Base-by-base conservation (phyloP, 345 rosid species). In the Euclidium syriacum region DNA sequence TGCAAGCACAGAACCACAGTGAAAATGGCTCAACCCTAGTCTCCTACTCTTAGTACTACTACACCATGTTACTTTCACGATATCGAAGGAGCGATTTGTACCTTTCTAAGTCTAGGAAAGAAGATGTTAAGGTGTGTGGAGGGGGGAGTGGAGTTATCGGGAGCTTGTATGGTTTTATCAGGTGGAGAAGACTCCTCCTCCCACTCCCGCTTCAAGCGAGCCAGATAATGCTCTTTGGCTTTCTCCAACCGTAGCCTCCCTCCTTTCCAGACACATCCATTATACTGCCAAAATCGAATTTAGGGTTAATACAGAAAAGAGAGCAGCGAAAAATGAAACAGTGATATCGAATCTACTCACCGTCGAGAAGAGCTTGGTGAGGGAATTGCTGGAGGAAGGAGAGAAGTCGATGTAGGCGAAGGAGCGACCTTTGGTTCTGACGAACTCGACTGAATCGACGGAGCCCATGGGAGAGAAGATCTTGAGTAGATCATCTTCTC, bases 251-350 rank as follows among this genome's bases (percentile, higher is more conserved):
- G 81, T 68, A 95, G 66, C 70, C 61, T 86, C 47, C 92, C 94
- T 35, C 95, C 99, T 61, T 88, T 95, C 99, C 96, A 95, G 1
- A 65, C 70, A 62, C 97, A 95, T 17, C 96, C 96, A 65, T 86
- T 95, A 50, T 86, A 90, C 99, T 94, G 85, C 62, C 41, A 64
- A 41, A 36, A 64, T 25, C 15, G 14, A 33, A 33, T 10, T 8
- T n/a, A 4, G 5, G 24, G 48, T 50, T 17, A 30, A 10, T 0
- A n/a, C 7, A 9, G 10, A 25, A 3, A 56, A 30, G 18, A 56
- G 36, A 71, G 5, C 32, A 47, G 3, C 19, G 8, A 38, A 33
- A 8, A 3, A 7, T 6, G 11, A 15, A 48, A 44, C 0, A 46
- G 26, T 22, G 24, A n/a, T 15, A 27, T 52, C 33, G 58, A 41